These are phyloP conservation scores for Hyaloscypha hepaticicola DNA, from an alignment of 495 filamentous ascomycete species.

Conservation along the genomic window DNA sequence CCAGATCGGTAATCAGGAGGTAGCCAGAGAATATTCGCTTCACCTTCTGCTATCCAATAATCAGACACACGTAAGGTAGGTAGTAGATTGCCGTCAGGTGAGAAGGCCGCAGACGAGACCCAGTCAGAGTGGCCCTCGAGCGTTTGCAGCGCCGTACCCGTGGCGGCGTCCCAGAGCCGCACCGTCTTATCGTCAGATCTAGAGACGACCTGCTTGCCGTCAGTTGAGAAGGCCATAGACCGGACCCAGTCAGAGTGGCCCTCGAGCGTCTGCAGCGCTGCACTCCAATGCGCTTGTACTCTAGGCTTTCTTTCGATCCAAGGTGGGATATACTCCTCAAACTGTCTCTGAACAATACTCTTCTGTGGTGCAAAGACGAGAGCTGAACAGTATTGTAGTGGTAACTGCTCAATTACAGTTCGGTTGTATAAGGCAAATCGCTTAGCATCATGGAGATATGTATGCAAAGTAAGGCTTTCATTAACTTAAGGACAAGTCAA, in stretches of 20 bases:
- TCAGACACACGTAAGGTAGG: not conserved
- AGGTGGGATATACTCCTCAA: not conserved
- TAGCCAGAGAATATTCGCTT: too few species aligned
- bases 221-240: not conserved
- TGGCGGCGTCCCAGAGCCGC: too few species aligned
- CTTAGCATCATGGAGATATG: not conserved
- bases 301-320: too few species aligned
- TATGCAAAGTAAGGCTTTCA: not conserved
- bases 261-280: not conserved
- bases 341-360: not conserved
- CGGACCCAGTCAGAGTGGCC: not conserved
- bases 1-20: not conserved
- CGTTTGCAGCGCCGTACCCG: too few species aligned
- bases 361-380: not conserved
- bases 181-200: too few species aligned
- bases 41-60: too few species aligned
- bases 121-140: not conserved
- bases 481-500: not conserved
- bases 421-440: not conserved
- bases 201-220: too few species aligned
- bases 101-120: not conserved
- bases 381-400: not conserved
- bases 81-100: not conserved
- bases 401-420: too few species aligned
- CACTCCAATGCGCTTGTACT: not conserved